Base-by-base conservation (phyloP, 257 asterid genomes). In the Penstemon davidsonii region DNA sequence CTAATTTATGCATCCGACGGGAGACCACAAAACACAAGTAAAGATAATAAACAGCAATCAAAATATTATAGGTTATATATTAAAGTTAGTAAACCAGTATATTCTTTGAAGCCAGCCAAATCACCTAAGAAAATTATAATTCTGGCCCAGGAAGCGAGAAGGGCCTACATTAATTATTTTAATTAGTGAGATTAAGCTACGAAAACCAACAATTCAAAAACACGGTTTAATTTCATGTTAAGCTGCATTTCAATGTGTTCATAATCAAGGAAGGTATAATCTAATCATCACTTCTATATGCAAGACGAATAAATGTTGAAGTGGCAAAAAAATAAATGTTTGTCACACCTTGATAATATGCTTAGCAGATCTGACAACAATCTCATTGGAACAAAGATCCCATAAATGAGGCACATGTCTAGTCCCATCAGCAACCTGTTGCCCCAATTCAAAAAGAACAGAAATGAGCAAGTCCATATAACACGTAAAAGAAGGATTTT, bases 371-470 rank as follows among this genome's bases (percentile, higher is more conserved):
- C n/a, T n/a, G n/a, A n/a, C n/a, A n/a, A n/a, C n/a, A n/a, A n/a
- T n/a, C n/a, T n/a, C n/a, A n/a, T n/a, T n/a, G n/a, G n/a, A n/a
- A n/a, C n/a, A n/a, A n/a, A n/a, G n/a, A n/a, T n/a, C n/a, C n/a
- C n/a, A n/a, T n/a, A n/a, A n/a, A n/a, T n/a, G n/a, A n/a, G n/a
- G n/a, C n/a, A n/a, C n/a, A n/a, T n/a, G n/a, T n/a, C 79, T 80
- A 67, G 89, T 86, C 71, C 91, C 96, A 79, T 87, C 95, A 63
- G 96, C 92, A 72, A 89, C 89, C 98, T 92, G 86, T 64, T 68
- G 39, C 72, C 72, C 72, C 72, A 63, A 53, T 52, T 47, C n/a
- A n/a, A n/a, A n/a, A n/a, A 69, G 55, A 57, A 68, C 60, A 45
- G 6, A 58, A 19, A 56, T 51, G 66, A 65, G 60, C 19, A 5